Evolutionary conservation across 768 basidiomycete genomes (phyloP).

Genomic region (Strobilomyces confusus): DNA sequence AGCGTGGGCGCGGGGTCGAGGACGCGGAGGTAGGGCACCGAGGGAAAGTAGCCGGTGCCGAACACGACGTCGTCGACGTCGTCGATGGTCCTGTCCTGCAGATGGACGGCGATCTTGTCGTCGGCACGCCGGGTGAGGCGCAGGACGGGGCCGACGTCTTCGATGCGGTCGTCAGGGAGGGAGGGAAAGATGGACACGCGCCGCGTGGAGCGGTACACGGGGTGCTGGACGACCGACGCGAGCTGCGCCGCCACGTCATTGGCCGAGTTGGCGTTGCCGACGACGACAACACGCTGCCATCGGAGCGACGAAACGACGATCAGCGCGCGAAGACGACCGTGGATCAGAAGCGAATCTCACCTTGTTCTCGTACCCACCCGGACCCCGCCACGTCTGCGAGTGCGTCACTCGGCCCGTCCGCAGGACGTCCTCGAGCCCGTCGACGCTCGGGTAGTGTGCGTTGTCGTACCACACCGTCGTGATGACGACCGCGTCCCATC

Average conservation of each 20-base stretch:
- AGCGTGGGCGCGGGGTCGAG: neutral
- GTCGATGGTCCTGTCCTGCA: constrained; percentile 35
- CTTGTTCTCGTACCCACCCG: constrained; percentile 34
- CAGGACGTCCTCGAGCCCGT: constrained; percentile 38
- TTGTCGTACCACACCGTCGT: constrained; percentile 45
- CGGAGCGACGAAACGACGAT: neutral
- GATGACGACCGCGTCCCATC: constrained; percentile 49
- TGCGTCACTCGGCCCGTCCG: constrained; percentile 38
- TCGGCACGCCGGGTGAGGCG: constrained; percentile 25
- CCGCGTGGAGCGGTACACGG: constrained; percentile 46
- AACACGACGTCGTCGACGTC: constrained; percentile 43
- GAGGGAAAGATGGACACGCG: constrained; percentile 39
- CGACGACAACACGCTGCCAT: constrained; percentile 41
- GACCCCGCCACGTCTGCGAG: constrained; percentile 41
- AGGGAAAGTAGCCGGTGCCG: constrained; percentile 45
- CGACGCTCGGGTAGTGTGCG: constrained; percentile 40
- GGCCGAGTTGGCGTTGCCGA: constrained; percentile 50
- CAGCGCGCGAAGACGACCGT: neutral
- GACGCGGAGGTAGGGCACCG: constrained; percentile 40
- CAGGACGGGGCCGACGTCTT: constrained; percentile 39
- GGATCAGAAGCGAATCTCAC: constrained; percentile 10
- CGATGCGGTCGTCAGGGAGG: constrained; percentile 41
- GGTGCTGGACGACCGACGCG: constrained; percentile 33
- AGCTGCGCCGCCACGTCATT: constrained; percentile 52
- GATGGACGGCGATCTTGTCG: constrained; percentile 32